phyloP scores from a whole-genome alignment of 768 basidiomycete species.

The Phylloporus sp. region DNA sequence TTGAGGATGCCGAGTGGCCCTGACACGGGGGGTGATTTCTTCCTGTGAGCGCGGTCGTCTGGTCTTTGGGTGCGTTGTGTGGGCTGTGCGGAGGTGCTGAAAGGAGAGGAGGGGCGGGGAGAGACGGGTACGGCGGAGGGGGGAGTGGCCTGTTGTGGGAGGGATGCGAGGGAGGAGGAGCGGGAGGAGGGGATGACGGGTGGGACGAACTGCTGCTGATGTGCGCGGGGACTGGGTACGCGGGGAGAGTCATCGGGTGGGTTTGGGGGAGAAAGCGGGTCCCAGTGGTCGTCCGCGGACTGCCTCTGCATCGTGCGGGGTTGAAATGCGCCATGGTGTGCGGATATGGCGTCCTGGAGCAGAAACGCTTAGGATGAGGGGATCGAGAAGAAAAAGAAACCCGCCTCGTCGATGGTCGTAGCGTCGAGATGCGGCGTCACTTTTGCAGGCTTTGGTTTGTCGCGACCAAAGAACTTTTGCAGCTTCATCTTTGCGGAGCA shows the following conservation, averaged over 20 bases:
- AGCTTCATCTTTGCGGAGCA: too few species aligned
- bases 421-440: constrained; percentile 23
- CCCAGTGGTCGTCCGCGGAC: constrained; percentile 44
- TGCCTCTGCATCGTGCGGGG: constrained; percentile 26
- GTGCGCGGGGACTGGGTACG: constrained; percentile 19
- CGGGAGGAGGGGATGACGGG: constrained; percentile 44
- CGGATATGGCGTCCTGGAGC: constrained; percentile 25
- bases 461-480: constrained; percentile 49
- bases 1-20: constrained; percentile 28
- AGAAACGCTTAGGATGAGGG: too few species aligned
- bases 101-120: constrained; percentile 44
- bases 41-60: constrained; percentile 23
- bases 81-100: constrained; percentile 31
- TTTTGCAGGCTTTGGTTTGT: constrained; percentile 40
- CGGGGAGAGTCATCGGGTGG: constrained; percentile 22
- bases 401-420: constrained; percentile 27
- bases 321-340: constrained; percentile 17
- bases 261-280: constrained; percentile 33
- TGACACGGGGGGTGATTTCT: constrained; percentile 27
- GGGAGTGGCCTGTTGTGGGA: constrained; percentile 39
- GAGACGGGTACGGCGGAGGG: constrained; percentile 27
- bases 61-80: constrained; percentile 12
- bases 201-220: constrained; percentile 25
- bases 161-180: constrained; percentile 47
- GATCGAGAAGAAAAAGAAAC: too few species aligned